Conservation (phyloP, 2,329 filamentous ascomycete species). For the Cordyceps cicadae region DNA sequence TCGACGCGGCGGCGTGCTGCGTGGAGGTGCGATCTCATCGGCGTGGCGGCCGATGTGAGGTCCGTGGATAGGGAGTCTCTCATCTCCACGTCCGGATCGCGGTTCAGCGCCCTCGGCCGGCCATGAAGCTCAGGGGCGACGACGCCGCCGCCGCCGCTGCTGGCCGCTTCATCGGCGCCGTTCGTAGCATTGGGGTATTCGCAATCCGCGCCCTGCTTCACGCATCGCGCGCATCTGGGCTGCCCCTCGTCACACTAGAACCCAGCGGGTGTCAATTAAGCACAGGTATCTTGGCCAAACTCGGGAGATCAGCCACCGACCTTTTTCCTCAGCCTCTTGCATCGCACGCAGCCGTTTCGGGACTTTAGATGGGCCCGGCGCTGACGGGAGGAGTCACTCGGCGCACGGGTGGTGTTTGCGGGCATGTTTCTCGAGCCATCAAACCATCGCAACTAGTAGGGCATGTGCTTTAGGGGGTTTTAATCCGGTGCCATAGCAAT, state of each 20-base stretch:
- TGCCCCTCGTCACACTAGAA: constrained; percentile 27
- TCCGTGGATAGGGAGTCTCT: not conserved
- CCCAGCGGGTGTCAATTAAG: not conserved
- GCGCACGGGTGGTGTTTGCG: not conserved
- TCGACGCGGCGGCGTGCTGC: not conserved
- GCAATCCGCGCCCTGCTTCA: constrained; percentile 22
- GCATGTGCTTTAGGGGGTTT: not conserved
- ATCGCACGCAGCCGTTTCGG: constrained; percentile 2
- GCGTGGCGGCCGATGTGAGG: not conserved
- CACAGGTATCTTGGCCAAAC: too few relatives aligned
- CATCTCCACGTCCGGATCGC: not conserved
- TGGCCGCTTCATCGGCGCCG: constrained; percentile 5
- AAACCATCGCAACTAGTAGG: not conserved
- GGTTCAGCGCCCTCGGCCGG: not conserved
- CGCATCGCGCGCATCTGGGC: constrained; percentile 27
- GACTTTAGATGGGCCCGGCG: constrained; percentile 9
- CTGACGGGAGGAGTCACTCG: not conserved
- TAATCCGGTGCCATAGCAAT: not conserved
- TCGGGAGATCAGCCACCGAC: not conserved
- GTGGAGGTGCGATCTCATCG: not conserved
- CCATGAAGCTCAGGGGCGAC: not conserved
- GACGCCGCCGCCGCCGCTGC: not conserved
- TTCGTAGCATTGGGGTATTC: constrained; percentile 18
- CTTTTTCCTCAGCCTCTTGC: constrained; percentile 7
- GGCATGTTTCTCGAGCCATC: not conserved